Evolutionary conservation across 345 rosid genomes (phyloP).

Genomic region (Trapa bicornis): DNA sequence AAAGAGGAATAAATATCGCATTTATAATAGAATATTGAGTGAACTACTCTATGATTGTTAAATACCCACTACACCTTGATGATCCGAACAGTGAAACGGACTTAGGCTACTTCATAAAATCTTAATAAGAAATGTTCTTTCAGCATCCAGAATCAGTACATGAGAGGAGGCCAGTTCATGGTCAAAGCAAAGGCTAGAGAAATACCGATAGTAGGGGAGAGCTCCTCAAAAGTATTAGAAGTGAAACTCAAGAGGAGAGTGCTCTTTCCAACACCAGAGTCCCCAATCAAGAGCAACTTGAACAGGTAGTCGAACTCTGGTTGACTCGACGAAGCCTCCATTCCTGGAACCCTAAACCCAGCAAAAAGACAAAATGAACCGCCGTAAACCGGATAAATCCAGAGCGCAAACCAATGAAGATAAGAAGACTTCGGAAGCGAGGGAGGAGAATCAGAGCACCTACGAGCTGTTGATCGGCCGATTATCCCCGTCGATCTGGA

Average conservation of each 20-base stretch:
- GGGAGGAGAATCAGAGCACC: neutral
- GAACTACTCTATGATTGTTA: neutral
- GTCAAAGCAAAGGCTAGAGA: neutral
- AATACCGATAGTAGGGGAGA: slow-evolving; percentile 63
- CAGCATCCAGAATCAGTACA: neutral
- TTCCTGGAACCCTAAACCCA: slow-evolving; percentile 8
- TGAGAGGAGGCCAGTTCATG: neutral
- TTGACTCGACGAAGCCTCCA: slow-evolving; percentile 54
- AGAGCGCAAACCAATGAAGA: neutral
- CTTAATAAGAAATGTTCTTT: neutral
- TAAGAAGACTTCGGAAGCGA: neutral
- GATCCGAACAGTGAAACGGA: neutral
- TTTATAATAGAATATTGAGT: neutral
- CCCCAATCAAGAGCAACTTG: slow-evolving; percentile 63
- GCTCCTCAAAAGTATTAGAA: slow-evolving; percentile 57
- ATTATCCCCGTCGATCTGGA: neutral
- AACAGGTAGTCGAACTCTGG: slow-evolving; percentile 66
- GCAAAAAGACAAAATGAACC: neutral
- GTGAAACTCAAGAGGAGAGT: slow-evolving; percentile 66
- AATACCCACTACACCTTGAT: neutral
- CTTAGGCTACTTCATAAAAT: neutral
- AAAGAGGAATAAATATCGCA: neutral
- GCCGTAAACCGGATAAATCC: neutral
- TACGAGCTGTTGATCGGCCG: neutral
- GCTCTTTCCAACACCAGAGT: slow-evolving; percentile 85